These are phyloP conservation scores for Bipolaris oryzae DNA, from an alignment of 2,329 filamentous ascomycete genomes.

Conservation along the genomic window DNA sequence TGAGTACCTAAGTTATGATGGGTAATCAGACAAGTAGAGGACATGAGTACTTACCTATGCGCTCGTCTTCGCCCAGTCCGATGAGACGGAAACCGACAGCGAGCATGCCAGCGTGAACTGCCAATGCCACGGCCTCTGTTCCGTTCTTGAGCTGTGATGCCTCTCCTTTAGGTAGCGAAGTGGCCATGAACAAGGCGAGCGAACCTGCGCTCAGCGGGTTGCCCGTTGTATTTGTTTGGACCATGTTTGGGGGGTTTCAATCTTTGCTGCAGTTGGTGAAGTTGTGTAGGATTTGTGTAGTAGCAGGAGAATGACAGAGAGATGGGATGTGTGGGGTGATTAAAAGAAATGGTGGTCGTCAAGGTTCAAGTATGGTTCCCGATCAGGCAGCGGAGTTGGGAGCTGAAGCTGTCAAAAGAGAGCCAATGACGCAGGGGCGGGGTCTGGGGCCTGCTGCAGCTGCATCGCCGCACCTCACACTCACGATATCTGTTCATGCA, in stretches of 20 bases:
- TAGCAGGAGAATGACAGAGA: background rate
- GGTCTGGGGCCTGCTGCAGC: slow-evolving; percentile 22
- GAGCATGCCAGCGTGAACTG: slow-evolving; percentile 81
- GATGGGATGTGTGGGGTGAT: background rate
- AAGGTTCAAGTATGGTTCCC: background rate
- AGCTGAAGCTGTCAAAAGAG: background rate
- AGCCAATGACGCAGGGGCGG: slow-evolving; percentile 23
- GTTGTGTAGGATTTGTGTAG: background rate
- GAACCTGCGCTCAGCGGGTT: slow-evolving; percentile 54
- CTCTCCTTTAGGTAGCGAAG: slow-evolving; percentile 49
- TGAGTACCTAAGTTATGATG: slow-evolving; percentile 31
- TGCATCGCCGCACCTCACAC: slow-evolving; percentile 16
- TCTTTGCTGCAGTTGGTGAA: background rate
- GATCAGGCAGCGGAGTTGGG: slow-evolving; percentile 14
- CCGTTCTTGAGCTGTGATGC: slow-evolving; percentile 64
- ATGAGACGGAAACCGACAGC: slow-evolving; percentile 80
- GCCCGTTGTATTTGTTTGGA: slow-evolving; percentile 36
- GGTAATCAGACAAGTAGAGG: slow-evolving; percentile 9
- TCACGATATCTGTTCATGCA: slow-evolving; percentile 19
- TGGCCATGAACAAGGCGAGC: slow-evolving; percentile 53
- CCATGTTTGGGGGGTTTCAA: slow-evolving; percentile 28
- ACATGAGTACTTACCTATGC: slow-evolving; percentile 61
- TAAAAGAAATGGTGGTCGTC: too few relatives aligned
- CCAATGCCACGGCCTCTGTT: slow-evolving; percentile 82
- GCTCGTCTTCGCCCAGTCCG: slow-evolving; percentile 83